Conservation (phyloP, 352 stramenopile species). For the Globisporangium cylindrosporum region DNA sequence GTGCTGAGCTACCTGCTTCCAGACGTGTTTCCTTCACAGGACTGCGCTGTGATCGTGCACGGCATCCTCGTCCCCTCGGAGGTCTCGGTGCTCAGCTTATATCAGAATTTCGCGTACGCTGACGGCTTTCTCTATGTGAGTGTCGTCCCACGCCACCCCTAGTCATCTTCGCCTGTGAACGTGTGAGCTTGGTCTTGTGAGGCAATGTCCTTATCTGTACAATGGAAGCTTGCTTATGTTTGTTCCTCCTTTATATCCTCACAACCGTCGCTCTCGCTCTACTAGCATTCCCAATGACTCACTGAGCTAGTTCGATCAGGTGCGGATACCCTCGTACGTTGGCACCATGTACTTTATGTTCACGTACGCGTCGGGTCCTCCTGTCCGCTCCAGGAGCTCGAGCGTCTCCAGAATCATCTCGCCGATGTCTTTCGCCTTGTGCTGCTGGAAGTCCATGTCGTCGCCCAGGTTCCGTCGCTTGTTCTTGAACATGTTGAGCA, state of each 20-base stretch:
- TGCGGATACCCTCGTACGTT: slow-evolving; percentile 86
- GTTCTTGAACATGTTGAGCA: slow-evolving; percentile 90
- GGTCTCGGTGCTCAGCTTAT: slow-evolving; percentile 59
- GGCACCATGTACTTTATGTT: slow-evolving; percentile 98
- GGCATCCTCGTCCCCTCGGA: slow-evolving; percentile 45
- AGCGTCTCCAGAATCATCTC: slow-evolving; percentile 88
- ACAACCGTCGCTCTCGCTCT: neutral
- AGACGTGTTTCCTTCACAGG: slow-evolving; percentile 43
- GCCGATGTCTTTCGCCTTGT: slow-evolving; percentile 71
- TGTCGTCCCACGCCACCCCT: slow-evolving; percentile 18
- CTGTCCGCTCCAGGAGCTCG: slow-evolving; percentile 80
- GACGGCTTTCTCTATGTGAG: slow-evolving; percentile 79
- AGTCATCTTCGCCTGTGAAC: neutral
- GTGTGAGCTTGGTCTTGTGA: neutral
- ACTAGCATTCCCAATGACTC: neutral
- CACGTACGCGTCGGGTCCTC: slow-evolving; percentile 87
- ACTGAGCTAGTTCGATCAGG: slow-evolving; percentile 11
- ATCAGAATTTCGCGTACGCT: slow-evolving; percentile 62
- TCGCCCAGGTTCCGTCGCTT: slow-evolving; percentile 90
- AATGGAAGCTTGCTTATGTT: slow-evolving; percentile 2
- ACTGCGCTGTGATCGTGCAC: slow-evolving; percentile 45
- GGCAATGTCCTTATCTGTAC: slow-evolving; percentile 5
- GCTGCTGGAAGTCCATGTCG: slow-evolving; percentile 89
- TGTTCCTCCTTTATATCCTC: neutral
- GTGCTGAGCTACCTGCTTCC: slow-evolving; percentile 59